Base-by-base conservation (phyloP, 2,329 filamentous ascomycete genomes). In the Graphiopsis chlorocephala region DNA sequence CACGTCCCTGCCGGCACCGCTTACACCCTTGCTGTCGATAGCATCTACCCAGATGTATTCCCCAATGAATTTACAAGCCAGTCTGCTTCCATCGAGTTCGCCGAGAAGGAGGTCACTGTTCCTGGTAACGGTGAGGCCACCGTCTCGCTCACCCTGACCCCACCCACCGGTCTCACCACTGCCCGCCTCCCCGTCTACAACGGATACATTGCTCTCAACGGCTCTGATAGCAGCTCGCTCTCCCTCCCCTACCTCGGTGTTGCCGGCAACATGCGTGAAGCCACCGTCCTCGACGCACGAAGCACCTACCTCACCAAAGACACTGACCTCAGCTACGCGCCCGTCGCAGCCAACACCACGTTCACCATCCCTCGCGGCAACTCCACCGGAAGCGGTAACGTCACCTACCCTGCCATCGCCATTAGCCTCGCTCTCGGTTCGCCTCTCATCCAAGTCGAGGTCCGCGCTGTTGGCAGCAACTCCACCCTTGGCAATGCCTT, bases 1-100 rank as follows among this genome's bases (percentile, higher is more conserved):
- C 79, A 86, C 66, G 81, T 85, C 14, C 75, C 80, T 14, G 77
- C 79, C 7, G 79, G 78, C 8, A 85, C 85, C 2, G 81, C 82
- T 62, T 88, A 87, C 73, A 84, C 86, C 0, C 82, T 77, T 26
- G 60, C 56, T 15, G 47, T 47, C 4, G 65, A 66, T 26, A 65
- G 45, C 42, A 69, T 65, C 48, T 65, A 65, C 47, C 68, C 68
- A 17, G 58, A 67, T 10, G 61, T 50, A 5, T 71, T 71, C 62
- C 68, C 68, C 57, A 68, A 68, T 31, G 66, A 71, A 12, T 63
- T 67, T 15, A 68, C 68, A 15, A 63, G 71, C 2, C 57, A 68
- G 26, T 60, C 48, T 20, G 68, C 74, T 12, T 68, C 64, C 2
- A 56, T 75, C 15, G 63, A 65, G 0, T 71, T 72, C 42, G 65